phyloP scores from a whole-genome alignment of 2,329 filamentous ascomycete genomes.

The Didymella exigua region DNA sequence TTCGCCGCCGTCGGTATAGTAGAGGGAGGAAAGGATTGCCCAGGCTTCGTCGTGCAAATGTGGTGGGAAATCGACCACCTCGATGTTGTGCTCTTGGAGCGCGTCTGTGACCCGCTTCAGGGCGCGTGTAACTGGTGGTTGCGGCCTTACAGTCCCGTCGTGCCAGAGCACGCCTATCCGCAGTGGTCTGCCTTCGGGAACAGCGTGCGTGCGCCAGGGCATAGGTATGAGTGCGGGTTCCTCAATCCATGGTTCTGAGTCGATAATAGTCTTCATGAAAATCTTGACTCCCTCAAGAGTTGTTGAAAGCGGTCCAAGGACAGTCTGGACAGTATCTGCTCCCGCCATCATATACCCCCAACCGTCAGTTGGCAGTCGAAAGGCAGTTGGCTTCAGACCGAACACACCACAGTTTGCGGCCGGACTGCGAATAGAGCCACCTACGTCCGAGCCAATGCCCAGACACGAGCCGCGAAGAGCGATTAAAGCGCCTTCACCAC shows the following conservation, averaged over 20 bases:
- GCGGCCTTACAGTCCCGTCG: conserved; percentile 68
- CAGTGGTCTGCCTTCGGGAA: conserved; percentile 44
- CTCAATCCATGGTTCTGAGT: conserved; percentile 60
- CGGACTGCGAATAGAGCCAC: conserved; percentile 29
- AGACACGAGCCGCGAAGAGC: conserved; percentile 59
- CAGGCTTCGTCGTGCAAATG: conserved; percentile 58
- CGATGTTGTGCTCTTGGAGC: conserved; percentile 55
- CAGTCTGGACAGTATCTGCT: conserved; percentile 54
- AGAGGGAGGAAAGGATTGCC: conserved; percentile 50
- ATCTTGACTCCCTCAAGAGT: conserved; percentile 59
- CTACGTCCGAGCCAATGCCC: conserved; percentile 52
- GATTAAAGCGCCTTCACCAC: conserved; percentile 63
- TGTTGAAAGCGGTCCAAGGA: conserved; percentile 62
- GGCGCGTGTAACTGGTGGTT: conserved; percentile 67
- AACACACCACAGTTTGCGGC: conserved; percentile 43
- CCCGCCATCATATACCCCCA: conserved; percentile 53
- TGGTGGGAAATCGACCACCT: conserved; percentile 59
- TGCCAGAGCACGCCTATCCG: conserved; percentile 68
- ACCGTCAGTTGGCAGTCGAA: conserved; percentile 52
- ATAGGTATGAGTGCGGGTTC: conserved; percentile 66
- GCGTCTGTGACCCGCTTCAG: conserved; percentile 54
- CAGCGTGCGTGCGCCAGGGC: conserved; percentile 55
- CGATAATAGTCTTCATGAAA: conserved; percentile 61
- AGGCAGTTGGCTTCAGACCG: conserved; percentile 51
- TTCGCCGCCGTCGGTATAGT: conserved; percentile 64